Evolutionary conservation across 2,329 filamentous ascomycete genomes (phyloP).

Genomic region (Huntiella bhutanensis): DNA sequence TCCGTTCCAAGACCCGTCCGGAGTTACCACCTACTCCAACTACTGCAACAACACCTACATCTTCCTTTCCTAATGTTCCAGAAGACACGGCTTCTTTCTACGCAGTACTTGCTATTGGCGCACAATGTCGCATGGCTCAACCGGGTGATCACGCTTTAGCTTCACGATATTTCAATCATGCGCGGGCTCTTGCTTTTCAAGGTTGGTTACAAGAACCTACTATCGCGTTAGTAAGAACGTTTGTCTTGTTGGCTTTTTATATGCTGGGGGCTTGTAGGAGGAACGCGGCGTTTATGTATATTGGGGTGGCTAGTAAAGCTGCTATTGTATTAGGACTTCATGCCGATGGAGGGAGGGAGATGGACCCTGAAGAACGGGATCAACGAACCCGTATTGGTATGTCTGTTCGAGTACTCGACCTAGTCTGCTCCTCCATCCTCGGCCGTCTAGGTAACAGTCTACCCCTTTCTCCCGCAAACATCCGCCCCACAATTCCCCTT

Average conservation of each 20-base stretch:
- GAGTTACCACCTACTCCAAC: not conserved
- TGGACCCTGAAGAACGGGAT: conserved; percentile 4
- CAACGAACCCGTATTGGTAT: conserved; percentile 13
- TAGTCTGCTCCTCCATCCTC: conserved; percentile 12
- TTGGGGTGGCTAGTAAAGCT: conserved; percentile 33
- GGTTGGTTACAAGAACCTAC: conserved; percentile 32
- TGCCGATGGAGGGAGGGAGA: conserved; percentile 14
- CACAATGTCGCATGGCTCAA: conserved; percentile 21
- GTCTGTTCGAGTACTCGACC: conserved; percentile 11
- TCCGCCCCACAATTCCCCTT: not conserved
- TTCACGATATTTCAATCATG: conserved; percentile 23
- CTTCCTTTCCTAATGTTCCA: not conserved
- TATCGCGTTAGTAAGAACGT: conserved; percentile 28
- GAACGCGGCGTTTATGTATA: conserved; percentile 38
- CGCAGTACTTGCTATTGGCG: conserved; percentile 27
- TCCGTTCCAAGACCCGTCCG: not conserved
- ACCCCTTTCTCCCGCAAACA: not conserved
- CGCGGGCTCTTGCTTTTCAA: conserved; percentile 27
- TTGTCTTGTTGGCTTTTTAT: conserved; percentile 35
- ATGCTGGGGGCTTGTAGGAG: conserved; percentile 36
- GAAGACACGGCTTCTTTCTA: conserved; percentile 12
- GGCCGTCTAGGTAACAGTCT: conserved; percentile 10
- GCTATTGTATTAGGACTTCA: conserved; percentile 33
- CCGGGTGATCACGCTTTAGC: conserved; percentile 13
- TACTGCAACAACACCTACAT: not conserved